These are phyloP conservation scores for Golubevia sp. DNA, from an alignment of 1,284 basidiomycete genomes.

Conservation along the genomic window DNA sequence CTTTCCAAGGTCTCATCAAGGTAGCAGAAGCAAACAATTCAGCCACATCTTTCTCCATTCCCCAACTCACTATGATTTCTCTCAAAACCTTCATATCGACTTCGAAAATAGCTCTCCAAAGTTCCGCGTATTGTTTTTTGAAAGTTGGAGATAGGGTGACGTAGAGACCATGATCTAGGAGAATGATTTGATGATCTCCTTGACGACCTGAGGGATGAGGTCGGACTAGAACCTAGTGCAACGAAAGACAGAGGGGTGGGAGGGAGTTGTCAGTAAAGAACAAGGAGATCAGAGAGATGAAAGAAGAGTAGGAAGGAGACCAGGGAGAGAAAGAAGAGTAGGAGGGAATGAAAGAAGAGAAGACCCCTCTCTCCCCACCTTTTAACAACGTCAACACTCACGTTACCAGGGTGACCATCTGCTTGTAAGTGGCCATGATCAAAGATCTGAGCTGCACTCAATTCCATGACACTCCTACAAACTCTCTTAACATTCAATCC, in stretches of 20 bases:
- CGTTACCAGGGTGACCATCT: slow-evolving; percentile 32
- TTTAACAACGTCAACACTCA: neutral
- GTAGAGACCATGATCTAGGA: slow-evolving; percentile 52
- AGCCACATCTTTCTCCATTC: slow-evolving; percentile 37
- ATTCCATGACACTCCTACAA: slow-evolving; percentile 35
- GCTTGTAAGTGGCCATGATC: slow-evolving; percentile 50
- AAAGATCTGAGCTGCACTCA: slow-evolving; percentile 48
- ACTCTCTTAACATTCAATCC: slow-evolving; percentile 36
- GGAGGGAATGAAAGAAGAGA: too few species aligned
- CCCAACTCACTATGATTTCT: slow-evolving; percentile 37
- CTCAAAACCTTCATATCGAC: slow-evolving; percentile 37
- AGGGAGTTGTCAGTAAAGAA: too few species aligned
- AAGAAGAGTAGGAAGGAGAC: too few species aligned
- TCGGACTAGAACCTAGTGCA: slow-evolving; percentile 27
- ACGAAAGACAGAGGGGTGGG: neutral
- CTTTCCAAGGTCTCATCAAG: slow-evolving; percentile 42
- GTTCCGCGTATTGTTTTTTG: slow-evolving; percentile 39
- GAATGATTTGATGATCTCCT: slow-evolving; percentile 39
- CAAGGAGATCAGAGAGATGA: too few species aligned
- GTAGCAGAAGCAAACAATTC: slow-evolving; percentile 49
- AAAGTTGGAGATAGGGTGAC: slow-evolving; percentile 41
- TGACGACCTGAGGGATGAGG: slow-evolving; percentile 38
- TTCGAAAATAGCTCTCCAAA: slow-evolving; percentile 48
- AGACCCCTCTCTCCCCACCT: neutral
- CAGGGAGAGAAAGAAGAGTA: neutral